phyloP scores from a whole-genome alignment of 2,329 filamentous ascomycete genomes.

The Trichothecium roseum region DNA sequence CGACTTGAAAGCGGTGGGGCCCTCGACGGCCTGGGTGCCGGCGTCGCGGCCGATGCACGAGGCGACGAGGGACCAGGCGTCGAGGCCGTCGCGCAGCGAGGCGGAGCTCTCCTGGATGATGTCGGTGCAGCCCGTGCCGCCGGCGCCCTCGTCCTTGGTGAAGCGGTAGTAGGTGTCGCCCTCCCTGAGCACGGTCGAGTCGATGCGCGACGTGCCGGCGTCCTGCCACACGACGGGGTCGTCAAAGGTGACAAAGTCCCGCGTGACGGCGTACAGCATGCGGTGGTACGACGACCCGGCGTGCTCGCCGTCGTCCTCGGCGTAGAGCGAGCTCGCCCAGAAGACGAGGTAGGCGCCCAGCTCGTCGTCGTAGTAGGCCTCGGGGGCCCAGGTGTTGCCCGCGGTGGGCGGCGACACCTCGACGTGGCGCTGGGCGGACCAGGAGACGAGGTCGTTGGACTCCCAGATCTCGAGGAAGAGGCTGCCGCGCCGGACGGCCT shows the following conservation, averaged over 20 bases:
- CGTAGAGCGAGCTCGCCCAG: slow-evolving; percentile 34
- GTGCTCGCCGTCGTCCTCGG: slow-evolving; percentile 25
- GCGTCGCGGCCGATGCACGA: slow-evolving; percentile 40
- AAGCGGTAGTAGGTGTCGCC: slow-evolving; percentile 37
- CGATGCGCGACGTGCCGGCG: slow-evolving; percentile 37
- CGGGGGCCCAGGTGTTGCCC: slow-evolving; percentile 44
- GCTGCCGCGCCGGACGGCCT: slow-evolving; percentile 34
- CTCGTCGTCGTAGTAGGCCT: slow-evolving; percentile 36
- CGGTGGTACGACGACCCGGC: slow-evolving; percentile 35
- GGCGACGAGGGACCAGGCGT: slow-evolving; percentile 31
- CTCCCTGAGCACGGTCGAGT: slow-evolving; percentile 37
- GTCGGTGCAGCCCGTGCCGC: slow-evolving; percentile 37
- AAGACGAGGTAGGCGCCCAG: slow-evolving; percentile 32
- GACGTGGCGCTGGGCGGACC: slow-evolving; percentile 39
- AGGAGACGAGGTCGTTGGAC: slow-evolving; percentile 36
- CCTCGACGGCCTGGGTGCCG: slow-evolving; percentile 37
- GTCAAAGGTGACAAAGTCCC: slow-evolving; percentile 39
- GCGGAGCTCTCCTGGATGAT: slow-evolving; percentile 42
- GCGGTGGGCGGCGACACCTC: slow-evolving; percentile 36
- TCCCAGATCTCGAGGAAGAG: slow-evolving; percentile 44
- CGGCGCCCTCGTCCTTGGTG: slow-evolving; percentile 42
- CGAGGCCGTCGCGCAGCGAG: slow-evolving; percentile 26
- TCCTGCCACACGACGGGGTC: slow-evolving; percentile 40
- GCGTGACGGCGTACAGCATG: slow-evolving; percentile 40
- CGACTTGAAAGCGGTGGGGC: slow-evolving; percentile 39